Base-by-base conservation (phyloP, 2,329 filamentous ascomycete species). In the Sclerotinia spermophila region DNA sequence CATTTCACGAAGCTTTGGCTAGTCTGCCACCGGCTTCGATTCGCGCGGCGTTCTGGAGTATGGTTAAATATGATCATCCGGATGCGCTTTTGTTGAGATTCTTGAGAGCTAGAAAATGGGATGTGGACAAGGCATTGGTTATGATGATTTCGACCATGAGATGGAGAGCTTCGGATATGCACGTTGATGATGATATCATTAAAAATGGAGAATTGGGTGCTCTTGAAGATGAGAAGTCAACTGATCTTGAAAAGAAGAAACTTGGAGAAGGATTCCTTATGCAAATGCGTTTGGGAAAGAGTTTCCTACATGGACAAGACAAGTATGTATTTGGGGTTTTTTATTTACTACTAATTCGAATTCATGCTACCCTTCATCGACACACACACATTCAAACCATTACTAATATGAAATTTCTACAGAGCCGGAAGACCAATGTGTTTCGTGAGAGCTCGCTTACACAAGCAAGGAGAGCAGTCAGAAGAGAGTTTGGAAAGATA, bases 131-230 rank as follows among this genome's bases (percentile, higher is more conserved):
- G 79, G 96, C 96, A 5, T 85, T 98, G 38, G 87, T 97, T 75
- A 99, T 99, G 96, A 83, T 97, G 80, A 87, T 99, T 58, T 93
- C 93, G 3, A 97, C 96, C 0, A 92, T 98, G 87, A 91, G 93
- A 80, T 99, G 96, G 96, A 89, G 96, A 74, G 83, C 89, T 70
- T 85, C 86, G 51, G 93, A 97, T 72, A 91, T 96, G 85, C 89
- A 93, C 76, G 92, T 98, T 30, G 96, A 99, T 78, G 90, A 92
- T 71, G 92, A 97, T 75, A 90, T 99, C 76, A 92, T 97, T 86
- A 82, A 82, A 73, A 87, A 88, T 51, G 94, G 93, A 58, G 94
- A 97, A 79, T 86, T 85, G 40, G 85, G 84, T 30, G 89, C 92
- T n/a, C 75, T 89, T 27, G 82, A 86, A 58, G 86, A 89, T 69